Conservation (phyloP, 2,329 filamentous ascomycete genomes). For the Stylonectria norvegica region DNA sequence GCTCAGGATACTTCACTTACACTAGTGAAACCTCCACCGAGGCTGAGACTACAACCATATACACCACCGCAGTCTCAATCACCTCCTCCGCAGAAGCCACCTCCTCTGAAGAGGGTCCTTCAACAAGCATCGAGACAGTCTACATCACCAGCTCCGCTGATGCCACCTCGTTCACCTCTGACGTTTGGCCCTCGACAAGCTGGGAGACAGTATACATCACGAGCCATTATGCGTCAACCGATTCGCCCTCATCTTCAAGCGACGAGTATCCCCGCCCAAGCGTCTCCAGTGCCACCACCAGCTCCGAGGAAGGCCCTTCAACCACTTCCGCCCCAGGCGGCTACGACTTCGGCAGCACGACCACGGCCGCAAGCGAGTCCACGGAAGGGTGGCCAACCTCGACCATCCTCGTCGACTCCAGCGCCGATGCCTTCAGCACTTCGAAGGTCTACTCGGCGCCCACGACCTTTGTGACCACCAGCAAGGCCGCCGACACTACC, state of each 20-base stretch:
- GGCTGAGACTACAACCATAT: not conserved
- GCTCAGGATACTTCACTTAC: constrained; percentile 2
- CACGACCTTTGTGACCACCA: constrained; percentile 25
- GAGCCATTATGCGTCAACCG: not conserved
- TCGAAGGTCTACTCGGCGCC: constrained; percentile 13
- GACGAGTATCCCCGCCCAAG: not conserved
- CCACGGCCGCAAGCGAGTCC: not conserved
- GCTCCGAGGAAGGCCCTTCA: not conserved
- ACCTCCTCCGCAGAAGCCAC: not conserved
- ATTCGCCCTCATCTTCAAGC: not conserved
- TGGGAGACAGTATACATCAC: too few relatives aligned
- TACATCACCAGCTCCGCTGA: too few relatives aligned
- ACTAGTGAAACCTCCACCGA: not conserved
- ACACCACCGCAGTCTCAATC: not conserved
- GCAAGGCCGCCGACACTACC: constrained; percentile 11
- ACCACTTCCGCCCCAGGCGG: constrained; percentile 2
- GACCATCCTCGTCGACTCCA: constrained; percentile 9
- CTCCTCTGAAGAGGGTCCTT: not conserved
- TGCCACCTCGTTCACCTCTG: too few relatives aligned
- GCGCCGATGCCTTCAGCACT: constrained; percentile 9
- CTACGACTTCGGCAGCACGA: constrained; percentile 4
- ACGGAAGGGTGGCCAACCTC: constrained; percentile 8
- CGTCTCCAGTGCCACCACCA: not conserved
- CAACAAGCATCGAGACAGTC: not conserved
- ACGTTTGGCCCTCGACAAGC: too few relatives aligned